phyloP scores from a whole-genome alignment of 2,329 filamentous ascomycete species.

The Mariannaea sp. region DNA sequence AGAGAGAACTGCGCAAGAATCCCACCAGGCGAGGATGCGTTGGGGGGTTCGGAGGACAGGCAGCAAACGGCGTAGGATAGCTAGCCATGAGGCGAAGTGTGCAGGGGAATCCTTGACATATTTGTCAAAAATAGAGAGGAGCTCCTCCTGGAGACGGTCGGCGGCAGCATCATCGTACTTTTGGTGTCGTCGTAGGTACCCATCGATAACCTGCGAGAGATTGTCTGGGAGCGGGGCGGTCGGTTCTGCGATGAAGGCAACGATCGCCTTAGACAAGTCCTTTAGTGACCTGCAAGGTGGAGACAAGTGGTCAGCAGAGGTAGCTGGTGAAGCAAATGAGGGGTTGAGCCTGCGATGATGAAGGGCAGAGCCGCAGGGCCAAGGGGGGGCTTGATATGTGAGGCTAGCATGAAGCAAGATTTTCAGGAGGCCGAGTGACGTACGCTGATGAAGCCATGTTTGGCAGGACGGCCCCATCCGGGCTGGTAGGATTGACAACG shows the following conservation, averaged over 20 bases:
- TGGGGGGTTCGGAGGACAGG: constrained; percentile 66
- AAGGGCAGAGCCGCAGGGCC: constrained; percentile 21
- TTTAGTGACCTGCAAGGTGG: constrained; percentile 57
- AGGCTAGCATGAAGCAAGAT: constrained; percentile 23
- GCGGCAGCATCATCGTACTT: constrained; percentile 69
- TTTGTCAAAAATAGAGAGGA: constrained; percentile 69
- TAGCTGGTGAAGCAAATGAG: constrained; percentile 13
- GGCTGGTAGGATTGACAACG: constrained; percentile 29
- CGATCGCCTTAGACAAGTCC: constrained; percentile 64
- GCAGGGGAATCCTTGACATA: constrained; percentile 61
- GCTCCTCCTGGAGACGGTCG: constrained; percentile 76
- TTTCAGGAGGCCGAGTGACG: constrained; percentile 34
- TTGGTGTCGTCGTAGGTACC: constrained; percentile 70
- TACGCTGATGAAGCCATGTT: constrained; percentile 39
- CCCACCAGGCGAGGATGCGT: constrained; percentile 74
- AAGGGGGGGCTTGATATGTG: constrained; percentile 15
- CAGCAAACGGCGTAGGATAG: constrained; percentile 66
- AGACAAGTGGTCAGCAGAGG: constrained; percentile 29
- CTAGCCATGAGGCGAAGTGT: constrained; percentile 70
- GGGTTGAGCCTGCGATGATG: constrained; percentile 20
- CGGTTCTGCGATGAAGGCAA: constrained; percentile 53
- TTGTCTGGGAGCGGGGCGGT: constrained; percentile 69
- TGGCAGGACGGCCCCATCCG: constrained; percentile 37
- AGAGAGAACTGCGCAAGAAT: constrained; percentile 46
- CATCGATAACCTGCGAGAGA: constrained; percentile 63